Evolutionary conservation across 108 stramenopile species (phyloP).

Genomic region (Nitzschia palea): DNA sequence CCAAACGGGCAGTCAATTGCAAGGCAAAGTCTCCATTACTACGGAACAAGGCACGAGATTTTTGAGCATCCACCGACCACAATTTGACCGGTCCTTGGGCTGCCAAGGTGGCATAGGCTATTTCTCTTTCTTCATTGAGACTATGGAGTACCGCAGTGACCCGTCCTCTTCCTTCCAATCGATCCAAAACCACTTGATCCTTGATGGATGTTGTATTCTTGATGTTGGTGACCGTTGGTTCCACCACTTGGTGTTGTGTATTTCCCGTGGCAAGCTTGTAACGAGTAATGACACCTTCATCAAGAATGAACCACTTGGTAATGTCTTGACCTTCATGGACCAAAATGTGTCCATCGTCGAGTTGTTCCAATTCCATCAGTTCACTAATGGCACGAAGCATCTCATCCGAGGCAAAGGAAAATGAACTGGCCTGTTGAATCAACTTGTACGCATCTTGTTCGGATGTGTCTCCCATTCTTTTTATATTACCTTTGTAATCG

Average conservation of each 20-base stretch:
- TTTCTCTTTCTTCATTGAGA: slow-evolving; percentile 21
- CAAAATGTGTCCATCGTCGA: slow-evolving; percentile 53
- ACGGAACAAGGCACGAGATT: slow-evolving; percentile 34
- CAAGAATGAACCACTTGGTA: slow-evolving; percentile 41
- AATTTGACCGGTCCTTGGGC: slow-evolving; percentile 42
- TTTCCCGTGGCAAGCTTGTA: slow-evolving; percentile 25
- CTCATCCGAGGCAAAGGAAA: slow-evolving; percentile 11
- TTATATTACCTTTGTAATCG: no score
- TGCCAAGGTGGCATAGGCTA: slow-evolving; percentile 46
- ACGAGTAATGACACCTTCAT: slow-evolving; percentile 46
- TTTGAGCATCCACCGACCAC: slow-evolving; percentile 37
- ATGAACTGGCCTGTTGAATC: slow-evolving; percentile 3
- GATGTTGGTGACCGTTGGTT: slow-evolving; percentile 15
- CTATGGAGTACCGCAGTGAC: slow-evolving; percentile 48
- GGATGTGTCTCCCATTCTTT: no score
- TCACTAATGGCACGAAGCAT: slow-evolving; percentile 24
- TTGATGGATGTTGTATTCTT: background rate
- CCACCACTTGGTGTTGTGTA: background rate
- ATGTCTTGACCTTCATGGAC: slow-evolving; percentile 52
- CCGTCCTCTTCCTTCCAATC: slow-evolving; percentile 41
- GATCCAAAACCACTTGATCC: slow-evolving; percentile 29
- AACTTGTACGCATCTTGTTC: background rate
- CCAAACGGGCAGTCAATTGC: slow-evolving; percentile 31
- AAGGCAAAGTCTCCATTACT: slow-evolving; percentile 35
- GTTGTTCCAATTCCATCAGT: slow-evolving; percentile 37